phyloP scores from a whole-genome alignment of 2,329 filamentous ascomycete species.

The Ciborinia camelliae region DNA sequence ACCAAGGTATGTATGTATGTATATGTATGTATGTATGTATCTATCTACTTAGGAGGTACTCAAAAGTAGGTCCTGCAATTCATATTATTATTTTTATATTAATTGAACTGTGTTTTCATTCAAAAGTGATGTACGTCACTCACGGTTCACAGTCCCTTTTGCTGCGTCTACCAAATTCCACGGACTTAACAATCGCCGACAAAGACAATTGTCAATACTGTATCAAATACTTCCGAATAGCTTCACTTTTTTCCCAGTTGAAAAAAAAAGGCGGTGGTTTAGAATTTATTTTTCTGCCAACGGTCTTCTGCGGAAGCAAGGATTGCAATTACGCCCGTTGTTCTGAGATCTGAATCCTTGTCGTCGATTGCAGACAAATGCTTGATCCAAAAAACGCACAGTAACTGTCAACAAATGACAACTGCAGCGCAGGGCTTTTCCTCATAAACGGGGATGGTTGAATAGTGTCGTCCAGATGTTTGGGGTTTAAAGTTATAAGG shows the following conservation, averaged over 20 bases:
- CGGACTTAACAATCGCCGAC: neutral
- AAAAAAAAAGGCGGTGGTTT: neutral
- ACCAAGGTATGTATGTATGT: neutral
- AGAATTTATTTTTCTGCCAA: neutral
- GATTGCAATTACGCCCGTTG: conserved; percentile 15
- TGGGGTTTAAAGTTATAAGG: conserved; percentile 2
- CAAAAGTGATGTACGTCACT: neutral
- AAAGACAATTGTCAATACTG: neutral
- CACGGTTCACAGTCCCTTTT: neutral
- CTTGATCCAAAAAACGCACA: conserved; percentile 8
- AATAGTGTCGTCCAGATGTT: conserved; percentile 10
- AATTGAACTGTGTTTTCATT: neutral
- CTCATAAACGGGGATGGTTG: conserved; percentile 11
- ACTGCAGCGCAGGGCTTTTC: conserved; percentile 2
- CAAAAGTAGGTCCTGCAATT: too few species aligned
- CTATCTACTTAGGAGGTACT: too few species aligned
- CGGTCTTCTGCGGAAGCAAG: conserved; percentile 11
- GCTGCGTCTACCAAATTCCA: neutral
- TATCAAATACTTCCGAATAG: conserved; percentile 1
- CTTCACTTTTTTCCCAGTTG: neutral
- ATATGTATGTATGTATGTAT: too few species aligned
- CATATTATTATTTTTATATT: neutral
- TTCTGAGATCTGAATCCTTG: conserved; percentile 11
- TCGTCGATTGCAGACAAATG: conserved; percentile 17
- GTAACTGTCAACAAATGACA: conserved; percentile 17